phyloP scores from a whole-genome alignment of 805 yeast genomes.

The Debaryomyces tyrocola region DNA sequence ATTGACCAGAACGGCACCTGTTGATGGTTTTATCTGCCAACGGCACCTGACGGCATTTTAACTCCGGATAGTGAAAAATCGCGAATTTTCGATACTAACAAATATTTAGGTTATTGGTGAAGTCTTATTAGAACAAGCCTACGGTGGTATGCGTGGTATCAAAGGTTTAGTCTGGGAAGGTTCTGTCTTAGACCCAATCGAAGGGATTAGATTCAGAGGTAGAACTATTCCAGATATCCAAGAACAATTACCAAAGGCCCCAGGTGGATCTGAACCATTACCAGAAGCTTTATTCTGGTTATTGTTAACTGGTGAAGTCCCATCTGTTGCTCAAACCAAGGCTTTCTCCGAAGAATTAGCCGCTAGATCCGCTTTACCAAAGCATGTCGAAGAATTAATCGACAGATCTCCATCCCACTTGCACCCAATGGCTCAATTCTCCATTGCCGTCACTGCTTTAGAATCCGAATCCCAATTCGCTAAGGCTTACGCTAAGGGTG shows the following conservation, averaged over 20 bases:
- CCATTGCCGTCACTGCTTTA: slow-evolving; percentile 73
- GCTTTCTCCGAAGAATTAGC: slow-evolving; percentile 62
- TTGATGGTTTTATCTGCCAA: no score
- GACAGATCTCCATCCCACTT: slow-evolving; percentile 64
- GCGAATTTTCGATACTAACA: slow-evolving; percentile 9
- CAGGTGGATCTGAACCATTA: slow-evolving; percentile 59
- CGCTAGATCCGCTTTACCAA: slow-evolving; percentile 63
- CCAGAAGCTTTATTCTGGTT: slow-evolving; percentile 82
- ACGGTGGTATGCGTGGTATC: slow-evolving; percentile 83
- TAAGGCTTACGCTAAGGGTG: slow-evolving; percentile 68
- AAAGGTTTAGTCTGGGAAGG: slow-evolving; percentile 79
- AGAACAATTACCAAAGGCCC: slow-evolving; percentile 58
- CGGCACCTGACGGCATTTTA: background rate
- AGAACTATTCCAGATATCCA: slow-evolving; percentile 74
- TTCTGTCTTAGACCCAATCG: slow-evolving; percentile 70
- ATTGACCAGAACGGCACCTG: no score
- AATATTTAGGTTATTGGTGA: slow-evolving; percentile 41
- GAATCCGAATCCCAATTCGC: slow-evolving; percentile 73
- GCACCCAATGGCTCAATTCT: slow-evolving; percentile 84
- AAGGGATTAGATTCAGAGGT: slow-evolving; percentile 80
- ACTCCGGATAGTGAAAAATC: background rate
- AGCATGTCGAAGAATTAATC: slow-evolving; percentile 57
- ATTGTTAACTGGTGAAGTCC: slow-evolving; percentile 71
- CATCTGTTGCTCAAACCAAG: slow-evolving; percentile 58
- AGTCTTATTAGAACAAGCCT: slow-evolving; percentile 44